Base-by-base conservation (phyloP, 192 early-diverging fungal species). In the Mortierella alpina region DNA sequence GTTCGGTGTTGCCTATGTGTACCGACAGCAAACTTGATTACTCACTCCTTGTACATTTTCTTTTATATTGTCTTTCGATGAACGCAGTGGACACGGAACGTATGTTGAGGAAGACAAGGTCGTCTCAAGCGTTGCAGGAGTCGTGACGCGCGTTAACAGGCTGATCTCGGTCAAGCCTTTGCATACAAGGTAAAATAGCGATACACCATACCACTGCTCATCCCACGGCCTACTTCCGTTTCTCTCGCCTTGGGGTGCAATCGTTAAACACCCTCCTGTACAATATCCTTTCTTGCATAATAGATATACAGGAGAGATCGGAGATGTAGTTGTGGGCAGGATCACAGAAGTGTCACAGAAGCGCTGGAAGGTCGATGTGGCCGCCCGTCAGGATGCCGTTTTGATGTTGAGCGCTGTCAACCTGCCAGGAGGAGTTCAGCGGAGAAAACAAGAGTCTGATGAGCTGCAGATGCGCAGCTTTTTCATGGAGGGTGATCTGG, bases 391-490 rank as follows among this genome's bases (percentile, higher is more conserved):
- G 73, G 96, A 99, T 83, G 96, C 90, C 9, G 85, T 94, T 20
- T 83, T 98, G 40, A 84, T 95, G 60, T 86, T 99, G 51, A 96
- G 94, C 23, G 94, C 96, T 0, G 92, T 99, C 71, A 96, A 96
- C 76, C 82, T 99, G 49, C 97, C 98, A 7, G 98, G 97, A 51
- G 96, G 96, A 20, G 93, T 98, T 54, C 95, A 96, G 90, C 84
- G 96, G 72, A 88, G 97, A 84, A 97, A 98, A 88, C 93, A 91
- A 48, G 98, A 98, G 80, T 93, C 93, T 0, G 97, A 99, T 83
- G 96, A 99, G 82, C 87, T 98, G 69, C 94, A 97, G 78, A 99
- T 99, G 97, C 90, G 95, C 52, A 91, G 89, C 41, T 97, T 97
- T 68, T 96, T 98, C 83, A 84, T 93, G 15, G 98, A 99, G 56